Evolutionary conservation across 306 rosid species (phyloP).

Genomic region (Ziziphus jujuba): DNA sequence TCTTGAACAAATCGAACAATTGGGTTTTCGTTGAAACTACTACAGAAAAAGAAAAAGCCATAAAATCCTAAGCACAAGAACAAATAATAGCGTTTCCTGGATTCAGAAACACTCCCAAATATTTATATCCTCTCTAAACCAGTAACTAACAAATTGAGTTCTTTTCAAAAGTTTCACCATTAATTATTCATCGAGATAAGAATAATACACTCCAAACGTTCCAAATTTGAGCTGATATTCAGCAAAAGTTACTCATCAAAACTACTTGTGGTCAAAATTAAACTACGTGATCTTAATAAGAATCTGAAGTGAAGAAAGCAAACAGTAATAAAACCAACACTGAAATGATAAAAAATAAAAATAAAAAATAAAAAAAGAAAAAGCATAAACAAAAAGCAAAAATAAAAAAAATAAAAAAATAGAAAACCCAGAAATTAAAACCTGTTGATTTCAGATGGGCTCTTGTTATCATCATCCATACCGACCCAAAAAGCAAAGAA

Average conservation of each 20-base stretch:
- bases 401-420: neutral
- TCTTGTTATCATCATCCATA: conserved; percentile 31
- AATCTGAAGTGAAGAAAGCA: too few species aligned
- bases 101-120: neutral
- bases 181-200: neutral
- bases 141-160: neutral
- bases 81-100: neutral
- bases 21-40: too few species aligned
- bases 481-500: conserved; percentile 17
- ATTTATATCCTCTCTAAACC: neutral
- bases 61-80: too few species aligned
- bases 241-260: neutral
- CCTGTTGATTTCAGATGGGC: conserved; percentile 50
- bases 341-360: neutral
- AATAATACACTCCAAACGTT: neutral
- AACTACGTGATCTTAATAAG: too few species aligned
- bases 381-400: neutral
- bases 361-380: neutral
- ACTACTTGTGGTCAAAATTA: conserved; percentile 9
- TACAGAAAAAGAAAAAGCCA: too few species aligned
- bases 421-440: conserved; percentile 25
- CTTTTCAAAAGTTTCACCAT: neutral
- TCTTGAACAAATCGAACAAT: too few species aligned
- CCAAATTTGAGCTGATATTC: too few species aligned
- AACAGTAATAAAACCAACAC: too few species aligned